These are phyloP conservation scores for Pseudogymnoascus sp. DNA, from an alignment of 2,329 filamentous ascomycete genomes.

Conservation along the genomic window DNA sequence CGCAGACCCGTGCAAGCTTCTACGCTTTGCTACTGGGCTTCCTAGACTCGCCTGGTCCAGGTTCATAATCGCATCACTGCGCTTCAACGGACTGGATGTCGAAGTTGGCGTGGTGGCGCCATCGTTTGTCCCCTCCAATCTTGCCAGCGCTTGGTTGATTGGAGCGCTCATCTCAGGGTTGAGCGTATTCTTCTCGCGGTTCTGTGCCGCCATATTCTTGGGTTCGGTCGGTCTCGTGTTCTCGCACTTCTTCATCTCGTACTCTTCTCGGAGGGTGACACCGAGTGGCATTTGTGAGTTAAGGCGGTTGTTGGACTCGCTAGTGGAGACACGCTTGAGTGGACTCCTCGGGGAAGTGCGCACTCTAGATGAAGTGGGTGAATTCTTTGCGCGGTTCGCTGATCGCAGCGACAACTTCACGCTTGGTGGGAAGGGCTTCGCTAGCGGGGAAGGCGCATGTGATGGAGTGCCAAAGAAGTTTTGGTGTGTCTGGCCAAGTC, in stretches of 20 bases:
- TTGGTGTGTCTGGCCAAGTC: constrained; percentile 26
- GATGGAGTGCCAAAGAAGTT: constrained; percentile 25
- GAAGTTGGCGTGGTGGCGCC: constrained; percentile 41
- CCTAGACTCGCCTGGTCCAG: constrained; percentile 69
- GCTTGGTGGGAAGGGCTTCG: constrained; percentile 58
- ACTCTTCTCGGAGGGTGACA: background rate
- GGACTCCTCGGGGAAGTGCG: constrained; percentile 75
- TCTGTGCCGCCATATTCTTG: constrained; percentile 40
- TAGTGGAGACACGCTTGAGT: constrained; percentile 62
- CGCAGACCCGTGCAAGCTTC: constrained; percentile 74
- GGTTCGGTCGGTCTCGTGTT: constrained; percentile 35
- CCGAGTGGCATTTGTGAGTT: background rate
- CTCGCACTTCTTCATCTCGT: constrained; percentile 7
- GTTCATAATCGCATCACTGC: constrained; percentile 84
- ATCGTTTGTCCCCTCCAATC: constrained; percentile 35
- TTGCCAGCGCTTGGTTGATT: constrained; percentile 43
- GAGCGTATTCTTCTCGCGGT: constrained; percentile 40
- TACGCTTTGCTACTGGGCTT: constrained; percentile 83
- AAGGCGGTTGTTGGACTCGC: constrained; percentile 39
- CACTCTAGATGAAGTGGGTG: constrained; percentile 49
- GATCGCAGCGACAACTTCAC: constrained; percentile 60
- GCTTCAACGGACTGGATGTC: constrained; percentile 78
- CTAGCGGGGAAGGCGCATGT: constrained; percentile 44
- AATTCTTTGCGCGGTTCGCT: constrained; percentile 51
- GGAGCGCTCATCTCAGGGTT: constrained; percentile 49